These are phyloP conservation scores for Pythium brachiatum DNA, from an alignment of 352 stramenopile species.

Conservation along the genomic window DNA sequence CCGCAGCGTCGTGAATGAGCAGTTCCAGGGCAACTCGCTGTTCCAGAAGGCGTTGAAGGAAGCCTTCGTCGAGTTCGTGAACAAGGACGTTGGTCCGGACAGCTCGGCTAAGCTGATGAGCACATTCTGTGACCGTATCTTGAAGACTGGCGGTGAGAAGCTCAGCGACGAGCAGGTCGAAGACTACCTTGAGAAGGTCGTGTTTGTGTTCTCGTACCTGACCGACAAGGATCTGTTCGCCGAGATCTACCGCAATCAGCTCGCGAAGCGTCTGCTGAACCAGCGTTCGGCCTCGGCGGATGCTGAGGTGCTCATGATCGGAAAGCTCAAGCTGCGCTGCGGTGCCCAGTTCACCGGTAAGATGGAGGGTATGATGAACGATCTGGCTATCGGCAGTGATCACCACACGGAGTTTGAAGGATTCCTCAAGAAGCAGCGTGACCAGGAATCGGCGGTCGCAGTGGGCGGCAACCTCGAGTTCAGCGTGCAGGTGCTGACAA, in stretches of 20 bases:
- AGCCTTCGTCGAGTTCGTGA: slow-evolving; percentile 99
- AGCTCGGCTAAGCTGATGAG: slow-evolving; percentile 99
- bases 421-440: slow-evolving; percentile 86
- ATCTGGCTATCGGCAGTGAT: slow-evolving; percentile 96
- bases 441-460: slow-evolving; percentile 51
- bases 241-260: slow-evolving; percentile 98
- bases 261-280: slow-evolving; percentile 98
- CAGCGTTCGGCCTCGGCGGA: slow-evolving; percentile 97
- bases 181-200: slow-evolving; percentile 96
- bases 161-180: slow-evolving; percentile 97
- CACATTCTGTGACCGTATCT: slow-evolving; percentile 98
- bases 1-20: slow-evolving; percentile 94
- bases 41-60: slow-evolving; percentile 99
- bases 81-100: slow-evolving; percentile 97
- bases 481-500: slow-evolving; percentile 97
- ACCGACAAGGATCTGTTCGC: slow-evolving; percentile 99
- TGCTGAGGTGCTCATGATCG: slow-evolving; percentile 98
- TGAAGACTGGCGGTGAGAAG: slow-evolving; percentile 98
- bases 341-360: slow-evolving; percentile 99
- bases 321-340: slow-evolving; percentile 98
- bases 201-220: slow-evolving; percentile 99
- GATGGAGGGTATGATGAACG: slow-evolving; percentile 99
- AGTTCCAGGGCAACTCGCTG: slow-evolving; percentile 96
- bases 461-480: slow-evolving; percentile 88
- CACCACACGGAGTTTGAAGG: slow-evolving; percentile 96